Percentiles rank a stretch among this genome's conserved stretches.
Evolutionary conservation across 1,284 basidiomycete species (phyloP).

Genomic region (Pseudozyma thailandica): DNA sequence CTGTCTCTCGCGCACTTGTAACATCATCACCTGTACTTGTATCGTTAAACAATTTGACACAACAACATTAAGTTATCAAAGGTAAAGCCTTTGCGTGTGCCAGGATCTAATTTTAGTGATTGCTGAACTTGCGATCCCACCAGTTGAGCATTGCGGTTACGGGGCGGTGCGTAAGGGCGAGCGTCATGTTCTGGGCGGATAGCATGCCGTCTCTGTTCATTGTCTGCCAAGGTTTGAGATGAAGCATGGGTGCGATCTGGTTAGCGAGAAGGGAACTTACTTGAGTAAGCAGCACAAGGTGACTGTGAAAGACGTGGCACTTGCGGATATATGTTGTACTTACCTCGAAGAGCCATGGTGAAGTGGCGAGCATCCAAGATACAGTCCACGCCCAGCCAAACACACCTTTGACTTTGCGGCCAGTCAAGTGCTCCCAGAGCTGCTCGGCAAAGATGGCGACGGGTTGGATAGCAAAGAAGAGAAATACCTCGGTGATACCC

Average conservation of each 20-base stretch:
- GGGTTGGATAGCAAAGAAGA: constrained; percentile 36
- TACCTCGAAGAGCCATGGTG: constrained; percentile 18
- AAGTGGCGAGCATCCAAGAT: constrained; percentile 14
- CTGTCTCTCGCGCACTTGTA: constrained; percentile 16
- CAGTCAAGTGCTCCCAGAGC: constrained; percentile 11
- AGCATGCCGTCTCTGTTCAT: constrained; percentile 15
- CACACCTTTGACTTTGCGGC: constrained; percentile 17
- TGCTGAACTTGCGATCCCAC: constrained; percentile 15
- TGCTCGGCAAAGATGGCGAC: constrained; percentile 28
- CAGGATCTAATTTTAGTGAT: not conserved
- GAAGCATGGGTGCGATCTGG: not conserved
- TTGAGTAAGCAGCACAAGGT: not conserved
- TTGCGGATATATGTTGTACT: not conserved
- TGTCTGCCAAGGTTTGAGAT: not conserved
- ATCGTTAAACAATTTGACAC: not conserved
- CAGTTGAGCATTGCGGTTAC: constrained; percentile 18
- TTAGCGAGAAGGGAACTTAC: too few relatives aligned
- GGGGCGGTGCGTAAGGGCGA: constrained; percentile 9
- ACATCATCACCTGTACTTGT: constrained; percentile 35
- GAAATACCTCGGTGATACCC: not conserved
- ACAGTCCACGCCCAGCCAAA: constrained; percentile 35
- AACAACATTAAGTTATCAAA: not conserved
- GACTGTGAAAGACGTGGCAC: not conserved
- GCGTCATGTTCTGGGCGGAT: constrained; percentile 4
- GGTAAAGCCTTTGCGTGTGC: not conserved